Evolutionary conservation across 2,329 filamentous ascomycete genomes (phyloP).

Genomic region (Tolypocladium guangdongense): DNA sequence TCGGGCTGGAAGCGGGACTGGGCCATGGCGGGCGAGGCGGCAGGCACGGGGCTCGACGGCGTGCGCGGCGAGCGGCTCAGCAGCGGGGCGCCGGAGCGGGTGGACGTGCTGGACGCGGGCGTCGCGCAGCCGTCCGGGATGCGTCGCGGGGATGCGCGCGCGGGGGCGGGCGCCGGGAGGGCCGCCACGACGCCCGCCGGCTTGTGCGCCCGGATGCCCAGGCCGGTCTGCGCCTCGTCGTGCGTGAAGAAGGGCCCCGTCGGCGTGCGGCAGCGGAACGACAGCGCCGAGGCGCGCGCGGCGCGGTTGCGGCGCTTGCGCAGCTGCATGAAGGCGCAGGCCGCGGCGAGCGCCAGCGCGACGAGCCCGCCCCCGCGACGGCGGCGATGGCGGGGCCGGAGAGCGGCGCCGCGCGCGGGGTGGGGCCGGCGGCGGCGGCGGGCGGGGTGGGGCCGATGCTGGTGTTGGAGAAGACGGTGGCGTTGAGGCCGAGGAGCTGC

Average conservation of each 20-base stretch:
- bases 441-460: conserved; percentile 23
- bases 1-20: not conserved
- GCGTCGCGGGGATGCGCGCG: conserved; percentile 4
- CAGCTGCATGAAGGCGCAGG: conserved; percentile 31
- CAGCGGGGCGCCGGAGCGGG: conserved; percentile 22
- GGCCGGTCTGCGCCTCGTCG: too few relatives aligned
- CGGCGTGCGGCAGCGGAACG: conserved; percentile 40
- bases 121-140: conserved; percentile 14
- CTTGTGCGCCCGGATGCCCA: not conserved
- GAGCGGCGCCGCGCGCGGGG: conserved; percentile 15
- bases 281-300: conserved; percentile 29
- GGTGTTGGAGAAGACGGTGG: conserved; percentile 31
- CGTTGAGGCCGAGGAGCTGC: conserved; percentile 27
- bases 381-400: conserved; percentile 33
- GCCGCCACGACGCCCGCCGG: conserved; percentile 7
- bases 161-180: conserved; percentile 7
- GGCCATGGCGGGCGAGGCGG: not conserved
- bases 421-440: conserved; percentile 5
- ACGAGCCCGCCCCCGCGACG: conserved; percentile 27
- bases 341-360: conserved; percentile 24
- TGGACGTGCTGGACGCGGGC: conserved; percentile 21
- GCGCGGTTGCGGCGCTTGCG: conserved; percentile 31
- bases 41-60: not conserved
- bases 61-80: conserved; percentile 8
- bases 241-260: too few relatives aligned